These are phyloP conservation scores for Pythium myriotylum DNA, from an alignment of 352 stramenopile genomes.

Conservation along the genomic window DNA sequence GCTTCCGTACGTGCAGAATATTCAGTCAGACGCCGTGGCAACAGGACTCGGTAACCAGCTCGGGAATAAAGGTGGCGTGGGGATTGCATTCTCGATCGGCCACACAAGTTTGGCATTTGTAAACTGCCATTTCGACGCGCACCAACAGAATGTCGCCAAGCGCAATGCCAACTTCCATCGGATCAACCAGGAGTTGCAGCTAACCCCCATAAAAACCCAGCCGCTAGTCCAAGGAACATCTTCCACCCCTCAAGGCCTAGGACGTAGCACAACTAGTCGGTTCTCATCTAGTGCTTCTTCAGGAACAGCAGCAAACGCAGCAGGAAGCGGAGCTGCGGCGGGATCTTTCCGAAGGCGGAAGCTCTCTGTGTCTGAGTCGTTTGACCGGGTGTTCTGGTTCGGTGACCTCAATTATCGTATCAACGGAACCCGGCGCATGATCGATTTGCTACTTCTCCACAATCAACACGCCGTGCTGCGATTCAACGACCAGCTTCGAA, in stretches of 20 bases:
- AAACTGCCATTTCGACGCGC: slow-evolving; percentile 93
- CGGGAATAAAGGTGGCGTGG: slow-evolving; percentile 96
- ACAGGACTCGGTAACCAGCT: slow-evolving; percentile 95
- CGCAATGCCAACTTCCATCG: slow-evolving; percentile 92
- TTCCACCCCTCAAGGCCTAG: not conserved
- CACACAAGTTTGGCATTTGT: slow-evolving; percentile 91
- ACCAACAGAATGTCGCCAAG: slow-evolving; percentile 86
- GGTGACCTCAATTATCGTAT: slow-evolving; percentile 96
- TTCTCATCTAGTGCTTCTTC: slow-evolving; percentile 24
- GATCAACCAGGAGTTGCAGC: slow-evolving; percentile 75
- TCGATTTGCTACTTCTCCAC: slow-evolving; percentile 73
- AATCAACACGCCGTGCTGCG: slow-evolving; percentile 81
- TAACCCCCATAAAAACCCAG: slow-evolving; percentile 16
- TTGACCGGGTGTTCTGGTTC: slow-evolving; percentile 94
- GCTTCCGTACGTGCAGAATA: slow-evolving; percentile 78
- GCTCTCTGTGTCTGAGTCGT: slow-evolving; percentile 46
- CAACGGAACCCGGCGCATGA: slow-evolving; percentile 89
- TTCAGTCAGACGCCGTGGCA: slow-evolving; percentile 90
- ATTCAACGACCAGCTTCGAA: slow-evolving; percentile 91
- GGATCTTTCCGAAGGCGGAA: slow-evolving; percentile 10
- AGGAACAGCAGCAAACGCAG: not conserved
- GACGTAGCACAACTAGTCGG: slow-evolving; percentile 16
- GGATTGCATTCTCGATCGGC: slow-evolving; percentile 82
- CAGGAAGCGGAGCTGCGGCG: slow-evolving; percentile 28
- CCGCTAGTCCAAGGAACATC: not conserved